A percentile compares a stretch with the other conserved stretches of the same genome.
Evolutionary conservation across 1,139 yeast genomes (phyloP).

Genomic region (Taphrina flavorubra): DNA sequence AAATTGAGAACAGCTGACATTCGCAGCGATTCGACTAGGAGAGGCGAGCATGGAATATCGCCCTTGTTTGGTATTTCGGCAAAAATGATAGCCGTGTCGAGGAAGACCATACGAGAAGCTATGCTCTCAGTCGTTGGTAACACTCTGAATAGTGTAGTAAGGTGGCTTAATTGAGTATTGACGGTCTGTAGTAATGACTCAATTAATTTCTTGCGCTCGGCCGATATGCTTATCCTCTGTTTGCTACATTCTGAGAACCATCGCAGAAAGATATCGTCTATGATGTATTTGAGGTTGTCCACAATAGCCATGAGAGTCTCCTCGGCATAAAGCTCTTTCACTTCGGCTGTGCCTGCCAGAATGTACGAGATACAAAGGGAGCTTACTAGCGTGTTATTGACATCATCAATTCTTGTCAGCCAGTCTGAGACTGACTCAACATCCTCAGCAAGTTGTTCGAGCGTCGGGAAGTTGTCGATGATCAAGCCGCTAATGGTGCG

Average conservation of each 20-base stretch:
- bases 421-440: not conserved
- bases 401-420: slow-evolving; percentile 16
- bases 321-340: slow-evolving; percentile 54
- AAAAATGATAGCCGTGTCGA: slow-evolving; percentile 56
- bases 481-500: slow-evolving; percentile 1
- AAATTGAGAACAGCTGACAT: slow-evolving; percentile 55
- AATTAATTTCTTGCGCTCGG: slow-evolving; percentile 29
- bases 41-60: slow-evolving; percentile 9
- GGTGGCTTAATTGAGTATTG: slow-evolving; percentile 29
- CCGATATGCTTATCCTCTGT: not conserved
- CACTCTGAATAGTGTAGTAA: slow-evolving; percentile 17
- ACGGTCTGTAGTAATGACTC: slow-evolving; percentile 10
- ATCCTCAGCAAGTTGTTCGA: not conserved
- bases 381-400: slow-evolving; percentile 19
- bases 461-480: not conserved
- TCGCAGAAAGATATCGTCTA: slow-evolving; percentile 54
- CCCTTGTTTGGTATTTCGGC: slow-evolving; percentile 46
- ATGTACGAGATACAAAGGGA: slow-evolving; percentile 21
- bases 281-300: slow-evolving; percentile 53
- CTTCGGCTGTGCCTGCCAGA: not conserved
- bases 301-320: slow-evolving; percentile 56
- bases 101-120: slow-evolving; percentile 61
- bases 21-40: slow-evolving; percentile 27
- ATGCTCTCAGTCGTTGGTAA: slow-evolving; percentile 52
- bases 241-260: slow-evolving; percentile 13